phyloP scores from a whole-genome alignment of 2,329 filamentous ascomycete species.

The Berkeleyomyces basicola region DNA sequence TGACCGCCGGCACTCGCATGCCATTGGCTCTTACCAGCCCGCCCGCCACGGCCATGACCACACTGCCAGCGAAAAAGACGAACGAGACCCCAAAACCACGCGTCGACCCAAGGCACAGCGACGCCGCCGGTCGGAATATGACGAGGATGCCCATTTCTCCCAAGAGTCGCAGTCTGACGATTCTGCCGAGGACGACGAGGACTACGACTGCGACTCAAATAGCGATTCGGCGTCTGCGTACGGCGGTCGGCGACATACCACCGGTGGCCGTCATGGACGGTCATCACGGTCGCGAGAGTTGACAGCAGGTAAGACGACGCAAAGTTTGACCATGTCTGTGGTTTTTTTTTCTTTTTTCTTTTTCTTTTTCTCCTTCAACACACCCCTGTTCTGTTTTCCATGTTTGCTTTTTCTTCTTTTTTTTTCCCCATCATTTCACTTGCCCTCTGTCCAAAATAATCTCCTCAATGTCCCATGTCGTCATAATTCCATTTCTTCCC shows the following conservation, averaged over 20 bases:
- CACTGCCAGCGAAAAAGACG: neutral
- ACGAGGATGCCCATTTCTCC: conserved; percentile 1
- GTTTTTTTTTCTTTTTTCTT: neutral
- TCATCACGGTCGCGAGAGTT: neutral
- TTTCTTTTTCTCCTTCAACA: neutral
- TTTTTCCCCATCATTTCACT: neutral
- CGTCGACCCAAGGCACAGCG: neutral
- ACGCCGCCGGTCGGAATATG: neutral
- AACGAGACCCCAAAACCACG: neutral
- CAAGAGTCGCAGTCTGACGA: neutral
- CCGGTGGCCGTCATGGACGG: neutral
- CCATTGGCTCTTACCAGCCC: conserved; percentile 1
- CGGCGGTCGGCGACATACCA: neutral
- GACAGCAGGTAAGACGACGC: neutral
- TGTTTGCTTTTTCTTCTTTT: neutral
- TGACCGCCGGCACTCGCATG: conserved; percentile 7
- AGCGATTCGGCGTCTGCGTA: neutral
- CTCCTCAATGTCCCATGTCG: neutral
- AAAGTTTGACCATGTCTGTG: neutral
- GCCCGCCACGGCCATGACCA: conserved; percentile 3
- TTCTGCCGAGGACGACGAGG: neutral
- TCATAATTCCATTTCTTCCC: neutral
- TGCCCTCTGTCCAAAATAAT: neutral
- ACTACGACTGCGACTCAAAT: neutral
- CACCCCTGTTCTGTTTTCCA: neutral